A percentile compares a stretch with the other conserved stretches of the same genome.
These are phyloP conservation scores for Inonotus hispidus DNA, from an alignment of 1,284 basidiomycete genomes.

Conservation along the genomic window DNA sequence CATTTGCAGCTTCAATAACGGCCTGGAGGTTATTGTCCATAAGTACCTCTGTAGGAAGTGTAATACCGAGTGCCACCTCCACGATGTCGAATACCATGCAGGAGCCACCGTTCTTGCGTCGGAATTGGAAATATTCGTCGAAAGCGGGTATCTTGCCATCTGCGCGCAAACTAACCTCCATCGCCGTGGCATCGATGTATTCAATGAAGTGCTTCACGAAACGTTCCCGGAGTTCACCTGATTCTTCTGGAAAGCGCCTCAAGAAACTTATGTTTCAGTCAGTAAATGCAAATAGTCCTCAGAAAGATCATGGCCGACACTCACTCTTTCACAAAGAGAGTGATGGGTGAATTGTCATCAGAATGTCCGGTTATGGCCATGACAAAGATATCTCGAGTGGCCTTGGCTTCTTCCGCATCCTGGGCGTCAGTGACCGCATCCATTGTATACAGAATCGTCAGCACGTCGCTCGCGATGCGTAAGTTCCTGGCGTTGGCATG, in stretches of 20 bases:
- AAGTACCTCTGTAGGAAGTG: slow-evolving; percentile 17
- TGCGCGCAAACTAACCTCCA: slow-evolving; percentile 1
- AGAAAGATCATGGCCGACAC: not conserved
- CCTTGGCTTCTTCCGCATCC: slow-evolving; percentile 43
- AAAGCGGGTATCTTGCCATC: slow-evolving; percentile 20
- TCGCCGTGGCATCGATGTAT: not conserved
- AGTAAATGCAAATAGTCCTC: too few species aligned
- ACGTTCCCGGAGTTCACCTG: slow-evolving; percentile 4
- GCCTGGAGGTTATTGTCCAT: slow-evolving; percentile 10
- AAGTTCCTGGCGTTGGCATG: slow-evolving; percentile 54
- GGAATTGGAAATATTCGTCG: slow-evolving; percentile 26
- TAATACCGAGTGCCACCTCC: slow-evolving; percentile 9
- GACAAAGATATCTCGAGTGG: slow-evolving; percentile 40
- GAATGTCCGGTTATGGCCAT: slow-evolving; percentile 46
- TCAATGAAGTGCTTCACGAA: slow-evolving; percentile 1
- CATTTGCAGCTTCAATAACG: slow-evolving; percentile 2
- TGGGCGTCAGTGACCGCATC: slow-evolving; percentile 70
- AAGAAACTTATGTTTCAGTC: not conserved
- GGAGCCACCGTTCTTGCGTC: slow-evolving; percentile 14
- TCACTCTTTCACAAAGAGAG: slow-evolving; percentile 4
- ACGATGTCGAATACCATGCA: slow-evolving; percentile 15
- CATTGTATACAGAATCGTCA: slow-evolving; percentile 61
- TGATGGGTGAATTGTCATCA: slow-evolving; percentile 48
- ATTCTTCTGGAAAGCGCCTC: not conserved
- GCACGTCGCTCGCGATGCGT: slow-evolving; percentile 55